These are phyloP conservation scores for Schizosaccharomyces lindneri DNA, from an alignment of 805 yeast species.

Conservation along the genomic window DNA sequence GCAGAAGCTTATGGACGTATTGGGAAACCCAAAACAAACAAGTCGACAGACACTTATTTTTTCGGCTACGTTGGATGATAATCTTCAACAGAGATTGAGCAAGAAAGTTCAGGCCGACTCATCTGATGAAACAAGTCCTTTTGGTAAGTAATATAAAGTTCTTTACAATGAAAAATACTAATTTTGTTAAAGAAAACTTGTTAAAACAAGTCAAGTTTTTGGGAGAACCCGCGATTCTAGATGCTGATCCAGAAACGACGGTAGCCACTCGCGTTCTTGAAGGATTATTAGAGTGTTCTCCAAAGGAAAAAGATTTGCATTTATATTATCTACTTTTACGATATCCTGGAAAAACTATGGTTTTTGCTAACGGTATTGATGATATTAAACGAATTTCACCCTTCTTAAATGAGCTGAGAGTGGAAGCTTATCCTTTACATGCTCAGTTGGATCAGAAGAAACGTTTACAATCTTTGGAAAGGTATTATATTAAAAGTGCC, in stretches of 20 bases:
- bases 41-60: slow-evolving; percentile 68
- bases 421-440: slow-evolving; percentile 53
- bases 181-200: slow-evolving; percentile 38
- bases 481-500: background rate
- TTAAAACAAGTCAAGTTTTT: slow-evolving; percentile 47
- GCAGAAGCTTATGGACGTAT: slow-evolving; percentile 46
- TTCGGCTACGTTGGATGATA: slow-evolving; percentile 77
- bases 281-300: slow-evolving; percentile 74
- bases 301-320: slow-evolving; percentile 70
- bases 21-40: slow-evolving; percentile 16
- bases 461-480: slow-evolving; percentile 62
- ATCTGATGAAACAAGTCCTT: background rate
- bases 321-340: slow-evolving; percentile 63
- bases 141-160: slow-evolving; percentile 4
- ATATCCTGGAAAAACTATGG: slow-evolving; percentile 74
- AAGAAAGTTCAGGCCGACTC: slow-evolving; percentile 7
- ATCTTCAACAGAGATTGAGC: slow-evolving; percentile 49
- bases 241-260: slow-evolving; percentile 64
- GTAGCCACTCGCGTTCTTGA: slow-evolving; percentile 58
- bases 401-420: slow-evolving; percentile 38
- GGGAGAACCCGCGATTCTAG: slow-evolving; percentile 45
- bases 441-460: slow-evolving; percentile 91
- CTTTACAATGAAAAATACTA: slow-evolving; percentile 5
- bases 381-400: slow-evolving; percentile 72
- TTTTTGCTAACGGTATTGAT: slow-evolving; percentile 87